Evolutionary conservation across 108 stramenopile species (phyloP).

Genomic region (Tribonema minus): DNA sequence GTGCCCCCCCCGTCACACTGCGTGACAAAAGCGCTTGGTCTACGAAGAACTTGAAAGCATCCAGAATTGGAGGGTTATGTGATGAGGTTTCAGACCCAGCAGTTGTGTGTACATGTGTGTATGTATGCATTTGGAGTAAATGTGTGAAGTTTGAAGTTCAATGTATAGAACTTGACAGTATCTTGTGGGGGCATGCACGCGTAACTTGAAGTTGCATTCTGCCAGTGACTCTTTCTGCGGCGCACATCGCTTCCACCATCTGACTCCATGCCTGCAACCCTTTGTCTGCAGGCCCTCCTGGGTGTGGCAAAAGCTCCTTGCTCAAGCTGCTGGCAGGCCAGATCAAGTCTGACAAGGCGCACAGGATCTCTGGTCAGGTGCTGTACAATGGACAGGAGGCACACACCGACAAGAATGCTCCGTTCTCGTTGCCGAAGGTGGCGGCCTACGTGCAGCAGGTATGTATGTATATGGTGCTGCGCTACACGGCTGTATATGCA

Average conservation of each 20-base stretch:
- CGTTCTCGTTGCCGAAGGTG: constrained; percentile 48
- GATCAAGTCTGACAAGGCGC: constrained; percentile 11
- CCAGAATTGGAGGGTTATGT: too few species aligned
- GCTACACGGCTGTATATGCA: background rate
- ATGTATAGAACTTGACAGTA: background rate
- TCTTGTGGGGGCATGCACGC: background rate
- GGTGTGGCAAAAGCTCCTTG: constrained; percentile 13
- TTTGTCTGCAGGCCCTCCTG: background rate
- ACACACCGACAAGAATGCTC: constrained; percentile 6
- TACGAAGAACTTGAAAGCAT: too few species aligned
- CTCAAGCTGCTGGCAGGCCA: constrained; percentile 41
- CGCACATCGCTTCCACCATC: background rate
- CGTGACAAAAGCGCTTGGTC: too few species aligned
- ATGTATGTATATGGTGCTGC: background rate
- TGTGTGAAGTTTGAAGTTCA: too few species aligned
- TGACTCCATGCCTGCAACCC: background rate
- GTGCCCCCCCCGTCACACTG: too few species aligned
- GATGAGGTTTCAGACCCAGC: too few species aligned
- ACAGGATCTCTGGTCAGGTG: constrained; percentile 21
- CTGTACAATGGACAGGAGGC: constrained; percentile 53
- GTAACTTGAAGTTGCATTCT: background rate
- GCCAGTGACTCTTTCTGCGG: background rate
- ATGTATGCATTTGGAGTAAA: too few species aligned
- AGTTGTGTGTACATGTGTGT: too few species aligned
- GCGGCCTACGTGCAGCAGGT: constrained; percentile 42